Conservation (phyloP, 176 grass and related monocot genomes). For the Phoenix roebelenii region DNA sequence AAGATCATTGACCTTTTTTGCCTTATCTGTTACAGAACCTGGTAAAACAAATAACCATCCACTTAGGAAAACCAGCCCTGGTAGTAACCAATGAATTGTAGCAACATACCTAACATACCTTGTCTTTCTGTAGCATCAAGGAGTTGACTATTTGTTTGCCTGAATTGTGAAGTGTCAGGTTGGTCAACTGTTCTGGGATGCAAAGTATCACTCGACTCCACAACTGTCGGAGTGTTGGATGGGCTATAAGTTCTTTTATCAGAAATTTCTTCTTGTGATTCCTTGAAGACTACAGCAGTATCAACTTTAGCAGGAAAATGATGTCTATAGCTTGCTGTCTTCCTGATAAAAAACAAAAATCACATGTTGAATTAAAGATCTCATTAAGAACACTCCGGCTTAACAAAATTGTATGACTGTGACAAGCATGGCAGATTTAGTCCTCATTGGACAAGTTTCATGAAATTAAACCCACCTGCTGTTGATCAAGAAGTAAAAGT, state of each 20-base stretch:
- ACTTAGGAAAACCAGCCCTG: conserved; percentile 9
- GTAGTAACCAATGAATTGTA: conserved; percentile 5
- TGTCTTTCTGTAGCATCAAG: conserved; percentile 23
- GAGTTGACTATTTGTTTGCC: conserved; percentile 8
- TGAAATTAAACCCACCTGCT: too few species aligned
- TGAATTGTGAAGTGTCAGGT: conserved; percentile 17
- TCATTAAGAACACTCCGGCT: too few species aligned
- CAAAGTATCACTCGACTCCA: background rate
- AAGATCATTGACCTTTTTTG: conserved; percentile 5
- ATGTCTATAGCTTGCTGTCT: conserved; percentile 5
- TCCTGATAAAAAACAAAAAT: conserved; percentile 10
- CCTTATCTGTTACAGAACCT: conserved; percentile 25
- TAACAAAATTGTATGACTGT: too few species aligned
- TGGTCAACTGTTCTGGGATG: conserved; percentile 20
- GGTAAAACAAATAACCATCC: conserved; percentile 10
- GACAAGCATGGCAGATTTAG: too few species aligned
- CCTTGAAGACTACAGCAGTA: background rate
- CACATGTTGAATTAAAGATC: too few species aligned
- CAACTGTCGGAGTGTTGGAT: background rate
- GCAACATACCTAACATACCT: conserved; percentile 28
- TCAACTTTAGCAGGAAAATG: background rate
- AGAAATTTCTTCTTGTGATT: conserved; percentile 6
- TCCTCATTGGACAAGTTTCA: too few species aligned
- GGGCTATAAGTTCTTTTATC: background rate
- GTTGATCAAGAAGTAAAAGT: too few species aligned